phyloP scores from a whole-genome alignment of 768 basidiomycete species.

The Psilocybe azurescens region DNA sequence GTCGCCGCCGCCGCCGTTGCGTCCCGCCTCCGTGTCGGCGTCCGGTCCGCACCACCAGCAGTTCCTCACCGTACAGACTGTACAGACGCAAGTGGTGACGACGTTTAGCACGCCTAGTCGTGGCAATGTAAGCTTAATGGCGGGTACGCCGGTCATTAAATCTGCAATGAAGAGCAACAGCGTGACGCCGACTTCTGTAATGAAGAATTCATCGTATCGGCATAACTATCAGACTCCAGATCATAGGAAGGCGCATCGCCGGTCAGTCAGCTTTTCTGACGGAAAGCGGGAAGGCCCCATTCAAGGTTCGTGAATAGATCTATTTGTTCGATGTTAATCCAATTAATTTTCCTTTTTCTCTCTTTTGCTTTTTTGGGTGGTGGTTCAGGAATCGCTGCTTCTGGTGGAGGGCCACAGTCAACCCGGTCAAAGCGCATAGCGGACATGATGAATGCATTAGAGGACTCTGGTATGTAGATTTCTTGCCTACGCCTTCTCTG shows the following conservation, averaged over 20 bases:
- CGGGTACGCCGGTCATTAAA: constrained; percentile 43
- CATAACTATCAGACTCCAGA: constrained; percentile 61
- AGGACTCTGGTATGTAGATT: constrained; percentile 61
- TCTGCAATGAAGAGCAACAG: constrained; percentile 46
- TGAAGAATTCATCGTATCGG: constrained; percentile 55
- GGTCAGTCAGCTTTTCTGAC: constrained; percentile 97
- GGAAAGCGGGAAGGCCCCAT: constrained; percentile 93
- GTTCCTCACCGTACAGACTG: constrained; percentile 22
- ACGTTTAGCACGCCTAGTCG: constrained; percentile 33
- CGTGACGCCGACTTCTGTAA: constrained; percentile 61
- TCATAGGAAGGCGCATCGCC: constrained; percentile 55
- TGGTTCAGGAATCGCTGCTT: constrained; percentile 25
- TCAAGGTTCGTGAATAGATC: constrained; percentile 41
- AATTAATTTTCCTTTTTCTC: background rate
- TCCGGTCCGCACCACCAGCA: constrained; percentile 5
- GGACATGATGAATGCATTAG: constrained; percentile 77
- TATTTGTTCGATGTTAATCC: background rate
- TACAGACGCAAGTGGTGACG: constrained; percentile 21
- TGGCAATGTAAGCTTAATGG: constrained; percentile 17
- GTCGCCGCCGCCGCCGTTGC: background rate
- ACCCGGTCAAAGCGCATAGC: constrained; percentile 81
- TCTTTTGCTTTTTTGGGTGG: constrained; percentile 4
- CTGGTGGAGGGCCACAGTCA: constrained; percentile 51
- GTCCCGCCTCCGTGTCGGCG: constrained; percentile 8
- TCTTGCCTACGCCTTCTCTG: constrained; percentile 13